Evolutionary conservation across 2,329 filamentous ascomycete genomes (phyloP), one percentile per base, ranked within the genome.

Genomic region (Trichophyton schoenleinii): DNA sequence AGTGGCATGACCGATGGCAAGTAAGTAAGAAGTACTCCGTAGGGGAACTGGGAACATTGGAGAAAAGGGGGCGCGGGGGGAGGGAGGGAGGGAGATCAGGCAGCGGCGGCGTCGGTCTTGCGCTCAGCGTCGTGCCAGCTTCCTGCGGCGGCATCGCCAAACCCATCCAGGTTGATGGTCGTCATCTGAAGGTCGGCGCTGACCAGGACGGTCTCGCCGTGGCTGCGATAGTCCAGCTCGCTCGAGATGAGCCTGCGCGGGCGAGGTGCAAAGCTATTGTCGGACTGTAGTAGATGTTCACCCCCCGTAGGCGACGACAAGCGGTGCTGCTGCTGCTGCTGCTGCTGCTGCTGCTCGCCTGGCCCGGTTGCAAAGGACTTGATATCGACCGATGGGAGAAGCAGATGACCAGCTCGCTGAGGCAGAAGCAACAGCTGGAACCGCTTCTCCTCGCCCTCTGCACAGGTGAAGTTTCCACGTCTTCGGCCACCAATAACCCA

Each of bases 401-500:
- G 80, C n/a, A 94, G 74, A 70, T 84, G 84, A 0, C 94, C 92
- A 31, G 89, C 80, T 60, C 87, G 83, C 53, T 96, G 80, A 0
- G 94, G 91, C 11, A 97, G 84, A 8, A 97, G 77, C 60, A 95
- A 78, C 6, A 97, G 74, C 0, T 85, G 82, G 64, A 95, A 85
- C 3, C 72, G 74, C 28, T 68, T 71, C 3, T 69, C 69, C 62
- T 83, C 78, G 52, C 75, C 76, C 64, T 83, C 75, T 58, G 68
- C 64, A 6, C 72, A 72, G 4, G 68, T 81, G 68, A 96, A 95
- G 69, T 89, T 88, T 0, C 87, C 88, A 65, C 89, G 87, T 57
- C 88, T 82, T 49, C 87, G 84, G 0, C 91, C 92, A 22, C 90
- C 91, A 2, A 97, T 77, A 1, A 96, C 82, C 92, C 92, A 97